These are phyloP conservation scores for Hypoxylon sp. DNA, from an alignment of 2,329 filamentous ascomycete genomes.

Conservation along the genomic window DNA sequence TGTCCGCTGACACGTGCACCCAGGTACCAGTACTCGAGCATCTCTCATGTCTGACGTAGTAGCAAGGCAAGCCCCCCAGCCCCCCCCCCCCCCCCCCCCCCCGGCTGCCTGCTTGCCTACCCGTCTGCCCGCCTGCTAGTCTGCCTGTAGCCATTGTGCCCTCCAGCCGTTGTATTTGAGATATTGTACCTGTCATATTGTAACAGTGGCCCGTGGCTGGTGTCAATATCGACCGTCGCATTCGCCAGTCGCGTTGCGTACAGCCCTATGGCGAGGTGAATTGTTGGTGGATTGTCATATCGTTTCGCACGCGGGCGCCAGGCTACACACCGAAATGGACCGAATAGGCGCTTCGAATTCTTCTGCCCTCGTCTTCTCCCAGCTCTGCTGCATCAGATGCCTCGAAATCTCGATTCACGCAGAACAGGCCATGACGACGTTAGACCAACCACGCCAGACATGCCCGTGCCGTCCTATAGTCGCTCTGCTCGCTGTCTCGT, in stretches of 20 bases:
- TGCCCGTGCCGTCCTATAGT: too few species aligned
- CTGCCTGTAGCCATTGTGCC: not conserved
- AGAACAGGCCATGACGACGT: constrained; percentile 3
- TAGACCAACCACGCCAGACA: constrained; percentile 11
- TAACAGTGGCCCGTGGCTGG: not conserved
- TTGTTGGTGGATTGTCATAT: not conserved
- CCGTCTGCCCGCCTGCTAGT: too few species aligned
- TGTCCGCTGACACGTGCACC: constrained; percentile 28
- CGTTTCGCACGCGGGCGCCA: too few species aligned
- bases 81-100: too few species aligned
- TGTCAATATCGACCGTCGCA: not conserved
- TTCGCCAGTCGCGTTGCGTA: not conserved
- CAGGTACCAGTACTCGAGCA: constrained; percentile 6
- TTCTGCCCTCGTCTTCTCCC: too few species aligned
- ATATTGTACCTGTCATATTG: too few species aligned
- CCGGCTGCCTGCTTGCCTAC: too few species aligned
- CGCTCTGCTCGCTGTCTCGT: constrained; percentile 3
- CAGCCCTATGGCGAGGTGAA: not conserved
- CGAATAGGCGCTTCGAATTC: not conserved
- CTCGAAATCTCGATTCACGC: not conserved
- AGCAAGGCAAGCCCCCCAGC: too few species aligned
- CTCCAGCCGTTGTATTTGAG: too few species aligned
- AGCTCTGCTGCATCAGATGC: not conserved
- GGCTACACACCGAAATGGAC: too few species aligned
- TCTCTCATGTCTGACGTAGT: constrained; percentile 17